These are phyloP conservation scores for Zygosaccharomyces lentus DNA, from an alignment of 805 yeast genomes.

Conservation along the genomic window DNA sequence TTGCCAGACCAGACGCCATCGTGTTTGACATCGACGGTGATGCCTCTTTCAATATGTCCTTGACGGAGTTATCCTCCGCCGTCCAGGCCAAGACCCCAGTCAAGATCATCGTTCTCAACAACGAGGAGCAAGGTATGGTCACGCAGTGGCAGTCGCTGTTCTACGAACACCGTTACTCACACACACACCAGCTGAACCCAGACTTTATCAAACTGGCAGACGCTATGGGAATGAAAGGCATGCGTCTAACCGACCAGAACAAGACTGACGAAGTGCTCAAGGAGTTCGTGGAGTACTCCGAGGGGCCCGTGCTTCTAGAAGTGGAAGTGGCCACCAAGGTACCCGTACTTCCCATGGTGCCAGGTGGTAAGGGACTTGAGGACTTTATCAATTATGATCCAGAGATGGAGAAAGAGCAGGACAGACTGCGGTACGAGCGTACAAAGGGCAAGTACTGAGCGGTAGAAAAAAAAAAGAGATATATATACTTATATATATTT, in stretches of 20 bases:
- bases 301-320: conserved; percentile 87
- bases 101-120: conserved; percentile 83
- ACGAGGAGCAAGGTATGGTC: conserved; percentile 99
- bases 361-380: conserved; percentile 90
- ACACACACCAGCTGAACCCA: conserved; percentile 94
- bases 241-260: conserved; percentile 64
- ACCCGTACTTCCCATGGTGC: conserved; percentile 97
- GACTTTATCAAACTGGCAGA: conserved; percentile 90
- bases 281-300: conserved; percentile 60
- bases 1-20: conserved; percentile 89
- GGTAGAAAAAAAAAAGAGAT: background rate
- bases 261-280: conserved; percentile 56
- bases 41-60: conserved; percentile 98
- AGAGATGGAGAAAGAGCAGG: conserved; percentile 68
- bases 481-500: background rate
- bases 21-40: conserved; percentile 98
- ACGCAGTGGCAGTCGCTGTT: conserved; percentile 98
- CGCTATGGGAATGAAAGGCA: conserved; percentile 86
- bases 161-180: conserved; percentile 96
- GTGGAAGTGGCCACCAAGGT: conserved; percentile 84
- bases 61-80: conserved; percentile 88
- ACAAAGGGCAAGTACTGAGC: conserved; percentile 63
- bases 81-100: conserved; percentile 91
- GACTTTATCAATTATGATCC: conserved; percentile 88
- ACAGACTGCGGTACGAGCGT: conserved; percentile 62